Conservation (phyloP, 345 rosid species). For the Salix udensis region DNA sequence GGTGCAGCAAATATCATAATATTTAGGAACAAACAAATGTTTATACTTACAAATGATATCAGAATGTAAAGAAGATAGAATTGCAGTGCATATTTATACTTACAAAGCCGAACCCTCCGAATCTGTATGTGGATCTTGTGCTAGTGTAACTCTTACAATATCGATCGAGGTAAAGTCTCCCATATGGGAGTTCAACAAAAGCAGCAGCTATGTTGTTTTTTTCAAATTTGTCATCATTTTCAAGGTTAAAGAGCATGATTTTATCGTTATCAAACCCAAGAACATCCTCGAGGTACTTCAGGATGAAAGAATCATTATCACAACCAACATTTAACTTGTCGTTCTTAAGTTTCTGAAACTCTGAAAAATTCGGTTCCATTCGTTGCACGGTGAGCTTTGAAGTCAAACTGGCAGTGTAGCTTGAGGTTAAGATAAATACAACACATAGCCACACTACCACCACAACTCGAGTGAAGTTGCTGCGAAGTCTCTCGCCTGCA, state of each 20-base stretch:
- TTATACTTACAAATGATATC: too few relatives aligned
- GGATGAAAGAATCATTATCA: slow-evolving; percentile 45
- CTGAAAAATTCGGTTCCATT: slow-evolving; percentile 33
- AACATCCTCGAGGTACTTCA: slow-evolving; percentile 29
- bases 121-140: slow-evolving; percentile 26
- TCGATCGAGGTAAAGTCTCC: slow-evolving; percentile 32
- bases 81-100: slow-evolving; percentile 15
- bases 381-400: slow-evolving; percentile 52
- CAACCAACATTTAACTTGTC: slow-evolving; percentile 43
- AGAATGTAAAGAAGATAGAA: not conserved
- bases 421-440: slow-evolving; percentile 47
- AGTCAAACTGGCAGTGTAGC: slow-evolving; percentile 56
- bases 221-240: slow-evolving; percentile 27
- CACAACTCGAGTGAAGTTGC: slow-evolving; percentile 45
- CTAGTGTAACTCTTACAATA: slow-evolving; percentile 39
- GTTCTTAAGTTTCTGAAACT: slow-evolving; percentile 29
- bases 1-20: not conserved
- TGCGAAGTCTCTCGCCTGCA: slow-evolving; percentile 41
- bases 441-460: slow-evolving; percentile 53
- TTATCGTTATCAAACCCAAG: slow-evolving; percentile 21
- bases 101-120: slow-evolving; percentile 61
- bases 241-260: slow-evolving; percentile 16
- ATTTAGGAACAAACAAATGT: not conserved
- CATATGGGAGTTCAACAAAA: slow-evolving; percentile 53
- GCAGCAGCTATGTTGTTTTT: slow-evolving; percentile 34